Conservation (phyloP, 1,139 yeast species). For the Blastobotrys capitulatus region DNA sequence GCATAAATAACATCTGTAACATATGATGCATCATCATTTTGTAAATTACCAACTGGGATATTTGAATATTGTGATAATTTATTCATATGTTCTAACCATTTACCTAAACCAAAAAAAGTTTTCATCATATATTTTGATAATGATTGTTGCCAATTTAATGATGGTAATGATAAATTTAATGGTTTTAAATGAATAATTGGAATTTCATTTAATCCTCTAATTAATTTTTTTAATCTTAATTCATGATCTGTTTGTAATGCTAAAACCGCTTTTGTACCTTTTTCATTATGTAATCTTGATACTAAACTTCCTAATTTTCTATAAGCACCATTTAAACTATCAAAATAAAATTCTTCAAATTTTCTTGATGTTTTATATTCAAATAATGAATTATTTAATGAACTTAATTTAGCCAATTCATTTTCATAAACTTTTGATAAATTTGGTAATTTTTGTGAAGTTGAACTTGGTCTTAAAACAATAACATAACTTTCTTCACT, state of each 20-base stretch:
- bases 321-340: conserved; percentile 22
- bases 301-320: conserved; percentile 38
- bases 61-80: conserved; percentile 66
- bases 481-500: conserved; percentile 47
- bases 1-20: conserved; percentile 86
- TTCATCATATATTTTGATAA: conserved; percentile 63
- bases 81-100: conserved; percentile 67
- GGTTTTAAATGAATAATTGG: conserved; percentile 59
- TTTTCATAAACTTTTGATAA: conserved; percentile 51
- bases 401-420: conserved; percentile 8
- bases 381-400: conserved; percentile 23
- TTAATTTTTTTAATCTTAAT: conserved; percentile 28
- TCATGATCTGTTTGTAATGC: conserved; percentile 71
- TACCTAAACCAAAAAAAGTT: conserved; percentile 67
- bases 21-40: conserved; percentile 68
- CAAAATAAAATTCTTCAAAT: conserved; percentile 18
- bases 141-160: conserved; percentile 80
- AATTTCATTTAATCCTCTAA: conserved; percentile 41
- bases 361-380: conserved; percentile 23
- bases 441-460: conserved; percentile 62
- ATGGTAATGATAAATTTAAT: conserved; percentile 56
- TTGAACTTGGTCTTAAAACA: conserved; percentile 61
- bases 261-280: conserved; percentile 60
- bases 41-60: conserved; percentile 81
- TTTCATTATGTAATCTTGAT: conserved; percentile 57